phyloP scores from a whole-genome alignment of 2,329 filamentous ascomycete genomes.

The Xylaria sp. region DNA sequence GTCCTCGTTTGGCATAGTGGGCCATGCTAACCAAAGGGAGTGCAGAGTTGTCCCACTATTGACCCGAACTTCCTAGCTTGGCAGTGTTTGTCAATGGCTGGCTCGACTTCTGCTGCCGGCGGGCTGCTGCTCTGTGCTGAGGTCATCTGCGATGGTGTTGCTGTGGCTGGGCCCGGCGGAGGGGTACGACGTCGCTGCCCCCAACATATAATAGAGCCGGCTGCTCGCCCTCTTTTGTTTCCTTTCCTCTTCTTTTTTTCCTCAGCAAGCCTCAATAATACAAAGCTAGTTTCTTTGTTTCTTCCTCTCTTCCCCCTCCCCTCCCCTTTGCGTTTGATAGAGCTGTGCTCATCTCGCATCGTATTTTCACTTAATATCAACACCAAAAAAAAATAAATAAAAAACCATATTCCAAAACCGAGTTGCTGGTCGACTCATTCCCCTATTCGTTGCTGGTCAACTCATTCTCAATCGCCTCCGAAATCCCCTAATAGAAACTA shows the following conservation, averaged over 20 bases:
- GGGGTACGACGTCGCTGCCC: slow-evolving; percentile 32
- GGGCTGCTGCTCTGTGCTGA: slow-evolving; percentile 19
- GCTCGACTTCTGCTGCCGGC: slow-evolving; percentile 20
- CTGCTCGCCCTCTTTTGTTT: slow-evolving; percentile 33
- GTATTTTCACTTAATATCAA: slow-evolving; percentile 29
- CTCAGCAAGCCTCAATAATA: slow-evolving; percentile 60
- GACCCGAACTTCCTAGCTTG: slow-evolving; percentile 22
- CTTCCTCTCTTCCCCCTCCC: slow-evolving; percentile 43
- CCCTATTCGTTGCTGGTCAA: slow-evolving; percentile 47
- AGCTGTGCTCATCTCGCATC: slow-evolving; percentile 49
- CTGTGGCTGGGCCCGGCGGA: slow-evolving; percentile 24
- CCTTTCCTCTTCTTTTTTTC: slow-evolving; percentile 47
- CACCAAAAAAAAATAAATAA: slow-evolving; percentile 28
- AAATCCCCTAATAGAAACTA: slow-evolving; percentile 40
- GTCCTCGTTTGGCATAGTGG: slow-evolving; percentile 22
- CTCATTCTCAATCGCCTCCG: slow-evolving; percentile 37
- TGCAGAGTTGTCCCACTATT: slow-evolving; percentile 8
- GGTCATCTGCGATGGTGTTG: slow-evolving; percentile 15
- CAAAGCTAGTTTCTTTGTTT: slow-evolving; percentile 41
- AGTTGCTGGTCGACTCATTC: slow-evolving; percentile 4
- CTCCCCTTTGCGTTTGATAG: slow-evolving; percentile 47
- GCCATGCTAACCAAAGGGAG: slow-evolving; percentile 25
- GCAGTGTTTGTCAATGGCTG: slow-evolving; percentile 17
- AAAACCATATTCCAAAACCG: slow-evolving; percentile 32
- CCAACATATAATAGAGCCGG: slow-evolving; percentile 39